phyloP scores from a whole-genome alignment of 2,329 filamentous ascomycete species.

The Thyridium curvatum region DNA sequence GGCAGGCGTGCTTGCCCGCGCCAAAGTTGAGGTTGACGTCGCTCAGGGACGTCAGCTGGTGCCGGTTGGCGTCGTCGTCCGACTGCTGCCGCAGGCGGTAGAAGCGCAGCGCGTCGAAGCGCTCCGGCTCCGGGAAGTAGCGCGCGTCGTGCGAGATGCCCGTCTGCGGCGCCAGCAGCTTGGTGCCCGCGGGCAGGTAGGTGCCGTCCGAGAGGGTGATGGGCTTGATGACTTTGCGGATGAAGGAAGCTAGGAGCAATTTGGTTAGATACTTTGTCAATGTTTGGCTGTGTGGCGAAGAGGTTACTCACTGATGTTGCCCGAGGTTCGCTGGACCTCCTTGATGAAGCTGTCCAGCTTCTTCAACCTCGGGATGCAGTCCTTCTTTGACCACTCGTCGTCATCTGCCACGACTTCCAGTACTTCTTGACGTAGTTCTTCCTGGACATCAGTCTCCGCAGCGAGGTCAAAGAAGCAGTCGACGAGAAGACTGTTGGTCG shows the following conservation, averaged over 20 bases:
- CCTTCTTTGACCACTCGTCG: constrained; percentile 33
- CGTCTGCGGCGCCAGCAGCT: constrained; percentile 31
- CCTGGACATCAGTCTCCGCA: constrained; percentile 38
- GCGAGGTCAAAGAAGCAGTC: constrained; percentile 46
- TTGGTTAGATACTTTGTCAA: background rate
- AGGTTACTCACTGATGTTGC: constrained; percentile 32
- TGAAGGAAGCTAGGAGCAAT: constrained; percentile 29
- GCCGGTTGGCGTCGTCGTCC: constrained; percentile 28
- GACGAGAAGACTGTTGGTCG: constrained; percentile 35
- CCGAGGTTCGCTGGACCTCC: constrained; percentile 31
- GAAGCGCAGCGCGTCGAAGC: constrained; percentile 43
- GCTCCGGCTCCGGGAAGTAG: constrained; percentile 31
- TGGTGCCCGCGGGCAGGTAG: constrained; percentile 33
- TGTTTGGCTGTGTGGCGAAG: too few species aligned
- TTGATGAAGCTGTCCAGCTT: constrained; percentile 45
- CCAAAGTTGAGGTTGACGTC: constrained; percentile 40
- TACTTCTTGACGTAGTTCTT: constrained; percentile 42
- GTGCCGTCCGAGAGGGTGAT: constrained; percentile 39
- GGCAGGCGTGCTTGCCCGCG: constrained; percentile 40
- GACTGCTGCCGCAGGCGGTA: constrained; percentile 34
- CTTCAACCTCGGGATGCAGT: constrained; percentile 34
- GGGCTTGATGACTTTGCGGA: constrained; percentile 37
- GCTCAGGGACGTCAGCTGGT: constrained; percentile 34
- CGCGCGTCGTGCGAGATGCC: constrained; percentile 33
- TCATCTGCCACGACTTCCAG: constrained; percentile 31